Evolutionary conservation across 1,139 yeast genomes (phyloP), one percentile per base, ranked within the genome.

Genomic region (Kodamaea alishanica): DNA sequence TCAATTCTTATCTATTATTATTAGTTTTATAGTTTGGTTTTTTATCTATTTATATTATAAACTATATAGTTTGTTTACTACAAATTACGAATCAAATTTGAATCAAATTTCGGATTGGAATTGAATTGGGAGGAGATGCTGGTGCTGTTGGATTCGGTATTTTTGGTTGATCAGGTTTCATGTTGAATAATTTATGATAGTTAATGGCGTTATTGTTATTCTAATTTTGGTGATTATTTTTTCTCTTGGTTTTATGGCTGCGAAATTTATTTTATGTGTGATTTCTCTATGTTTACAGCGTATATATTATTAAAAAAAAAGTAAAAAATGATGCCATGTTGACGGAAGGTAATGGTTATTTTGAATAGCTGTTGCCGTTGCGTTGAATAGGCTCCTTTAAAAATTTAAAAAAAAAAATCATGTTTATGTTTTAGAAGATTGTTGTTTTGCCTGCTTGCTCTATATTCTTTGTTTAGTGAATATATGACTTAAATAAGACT

Each of bases 221-320:
- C 25, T 11, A 33, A 25, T 29, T 24, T 28, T 37, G 41, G 29
- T 38, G 29, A 11, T 29, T 25, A 24, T 24, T 24, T 33, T 32
- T 26, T 31, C 28, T 28, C 15, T 32, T 32, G 23, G 22, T 23
- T 39, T 30, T 31, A 26, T 42, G 45, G 48, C 42, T 45, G 48
- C 47, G 45, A 43, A 37, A 37, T 33, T 24, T 29, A 24, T 26
- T 37, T 35, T 12, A 6, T 8, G 2, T 9, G 20, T 28, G 20
- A 15, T 15, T 15, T 15, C 20, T 15, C 20, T 15, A 15, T 15
- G 20, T 15, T 15, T 15, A 15, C 20, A 15, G 20, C 20, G 20
- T 15, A 15, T 15, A 15, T 15, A 15, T 15, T 15, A 15, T 15
- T 23, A 27, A 23, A 24, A 3, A 12, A 24, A 15, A 15, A 15